Conservation (phyloP, 345 rosid genomes). For the Bretschneidera sinensis region DNA sequence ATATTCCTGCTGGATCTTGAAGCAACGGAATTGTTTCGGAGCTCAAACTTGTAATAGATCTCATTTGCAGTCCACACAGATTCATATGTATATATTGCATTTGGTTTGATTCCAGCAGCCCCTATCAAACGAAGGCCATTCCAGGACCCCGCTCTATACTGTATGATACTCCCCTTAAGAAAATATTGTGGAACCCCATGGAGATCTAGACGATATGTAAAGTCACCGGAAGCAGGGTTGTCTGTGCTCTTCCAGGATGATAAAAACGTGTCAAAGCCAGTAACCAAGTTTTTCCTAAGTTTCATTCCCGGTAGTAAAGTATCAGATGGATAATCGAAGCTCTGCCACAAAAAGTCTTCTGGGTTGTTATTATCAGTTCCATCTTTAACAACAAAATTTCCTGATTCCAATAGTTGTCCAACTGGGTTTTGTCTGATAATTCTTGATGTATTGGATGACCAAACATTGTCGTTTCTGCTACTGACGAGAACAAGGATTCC, state of each 20-base stretch:
- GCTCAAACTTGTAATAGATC: too few relatives aligned
- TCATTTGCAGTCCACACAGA: too few relatives aligned
- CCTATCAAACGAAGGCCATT: background rate
- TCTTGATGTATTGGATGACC: conserved; percentile 33
- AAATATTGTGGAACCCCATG: conserved; percentile 20
- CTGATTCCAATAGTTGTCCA: conserved; percentile 32
- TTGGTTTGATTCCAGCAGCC: background rate
- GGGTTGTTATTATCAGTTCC: background rate
- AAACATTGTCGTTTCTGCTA: conserved; percentile 6
- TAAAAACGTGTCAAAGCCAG: conserved; percentile 16
- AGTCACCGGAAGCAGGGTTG: conserved; percentile 36
- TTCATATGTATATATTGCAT: too few relatives aligned
- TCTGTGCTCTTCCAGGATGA: conserved; percentile 33
- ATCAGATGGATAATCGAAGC: conserved; percentile 47
- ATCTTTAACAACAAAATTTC: conserved; percentile 39
- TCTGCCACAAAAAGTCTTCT: conserved; percentile 27
- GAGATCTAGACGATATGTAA: conserved; percentile 11
- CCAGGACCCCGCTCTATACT: background rate
- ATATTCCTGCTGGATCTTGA: too few relatives aligned
- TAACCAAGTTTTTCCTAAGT: too few relatives aligned
- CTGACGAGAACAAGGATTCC: conserved; percentile 30
- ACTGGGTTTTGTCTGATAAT: conserved; percentile 19
- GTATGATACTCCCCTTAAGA: background rate
- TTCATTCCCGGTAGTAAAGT: conserved; percentile 40
- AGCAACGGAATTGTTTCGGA: too few relatives aligned